Conservation (phyloP, 768 basidiomycete species). For the Mycena rosella region DNA sequence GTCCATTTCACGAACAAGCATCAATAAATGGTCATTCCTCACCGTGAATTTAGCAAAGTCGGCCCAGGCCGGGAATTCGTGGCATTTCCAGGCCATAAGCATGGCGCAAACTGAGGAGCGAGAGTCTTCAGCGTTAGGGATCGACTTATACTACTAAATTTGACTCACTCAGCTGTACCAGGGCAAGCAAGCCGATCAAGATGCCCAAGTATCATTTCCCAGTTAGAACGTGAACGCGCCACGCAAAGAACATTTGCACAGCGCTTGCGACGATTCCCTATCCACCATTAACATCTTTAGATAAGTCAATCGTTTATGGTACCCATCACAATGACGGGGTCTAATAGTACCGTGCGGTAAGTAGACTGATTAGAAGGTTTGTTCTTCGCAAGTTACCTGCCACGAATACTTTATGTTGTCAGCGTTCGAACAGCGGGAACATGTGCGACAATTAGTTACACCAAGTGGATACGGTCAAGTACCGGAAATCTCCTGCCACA, state of each 20-base stretch:
- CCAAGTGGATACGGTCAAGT: constrained; percentile 3
- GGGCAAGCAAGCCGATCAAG: not conserved
- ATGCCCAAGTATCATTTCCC: not conserved
- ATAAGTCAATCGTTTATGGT: not conserved
- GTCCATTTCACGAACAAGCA: not conserved
- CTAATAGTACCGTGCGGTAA: not conserved
- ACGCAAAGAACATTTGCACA: constrained; percentile 8
- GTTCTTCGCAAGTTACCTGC: not conserved
- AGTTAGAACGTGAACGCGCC: constrained; percentile 5
- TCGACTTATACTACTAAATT: not conserved
- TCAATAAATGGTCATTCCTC: not conserved
- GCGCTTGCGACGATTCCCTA: constrained; percentile 1
- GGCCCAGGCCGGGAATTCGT: constrained; percentile 2
- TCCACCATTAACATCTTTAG: too few species aligned
- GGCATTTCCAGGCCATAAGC: constrained; percentile 12
- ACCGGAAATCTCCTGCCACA: not conserved
- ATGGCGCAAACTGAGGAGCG: not conserved
- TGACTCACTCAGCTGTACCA: not conserved
- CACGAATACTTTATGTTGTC: not conserved
- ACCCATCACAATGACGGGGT: not conserved
- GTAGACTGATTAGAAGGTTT: not conserved
- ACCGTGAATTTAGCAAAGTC: constrained; percentile 6
- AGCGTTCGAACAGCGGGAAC: not conserved
- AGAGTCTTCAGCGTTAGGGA: not conserved
- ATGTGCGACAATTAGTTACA: not conserved